These are phyloP conservation scores for Suaeda aralocaspica DNA, from an alignment of 148 eudicot genomes.

Conservation along the genomic window DNA sequence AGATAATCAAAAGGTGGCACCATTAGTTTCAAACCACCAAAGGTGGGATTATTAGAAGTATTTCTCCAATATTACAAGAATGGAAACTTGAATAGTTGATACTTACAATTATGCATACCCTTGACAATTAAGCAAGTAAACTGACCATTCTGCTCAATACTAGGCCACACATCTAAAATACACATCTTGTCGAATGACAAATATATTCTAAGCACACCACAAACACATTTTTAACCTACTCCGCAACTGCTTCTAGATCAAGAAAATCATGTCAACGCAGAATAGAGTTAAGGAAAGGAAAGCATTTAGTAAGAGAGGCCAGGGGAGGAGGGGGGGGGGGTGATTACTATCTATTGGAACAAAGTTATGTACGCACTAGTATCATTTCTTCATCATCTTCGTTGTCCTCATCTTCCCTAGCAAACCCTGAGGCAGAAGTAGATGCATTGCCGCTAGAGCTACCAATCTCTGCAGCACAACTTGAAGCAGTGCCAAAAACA, in stretches of 20 bases:
- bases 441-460: conserved; percentile 43
- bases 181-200: no score
- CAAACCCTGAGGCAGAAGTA: conserved; percentile 38
- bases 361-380: conserved; percentile 37
- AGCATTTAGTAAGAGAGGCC: not conserved
- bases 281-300: not conserved
- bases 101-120: no score
- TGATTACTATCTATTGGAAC: not conserved
- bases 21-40: no score
- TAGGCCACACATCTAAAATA: no score
- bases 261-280: not conserved
- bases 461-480: conserved; percentile 25
- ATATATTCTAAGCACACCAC: not conserved
- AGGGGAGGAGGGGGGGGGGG: no score
- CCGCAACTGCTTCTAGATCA: not conserved
- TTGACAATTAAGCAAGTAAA: no score
- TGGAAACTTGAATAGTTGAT: no score
- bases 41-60: no score
- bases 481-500: conserved; percentile 14
- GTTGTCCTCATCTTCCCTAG: conserved; percentile 43
- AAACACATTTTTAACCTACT: not conserved
- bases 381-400: conserved; percentile 90
- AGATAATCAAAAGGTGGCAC: no score
- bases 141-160: no score
- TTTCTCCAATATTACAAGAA: no score